Evolutionary conservation across 164 flowering plant species (phyloP), one percentile per base, ranked within the genome.

Genomic region (Aristolochia fimbriata): DNA sequence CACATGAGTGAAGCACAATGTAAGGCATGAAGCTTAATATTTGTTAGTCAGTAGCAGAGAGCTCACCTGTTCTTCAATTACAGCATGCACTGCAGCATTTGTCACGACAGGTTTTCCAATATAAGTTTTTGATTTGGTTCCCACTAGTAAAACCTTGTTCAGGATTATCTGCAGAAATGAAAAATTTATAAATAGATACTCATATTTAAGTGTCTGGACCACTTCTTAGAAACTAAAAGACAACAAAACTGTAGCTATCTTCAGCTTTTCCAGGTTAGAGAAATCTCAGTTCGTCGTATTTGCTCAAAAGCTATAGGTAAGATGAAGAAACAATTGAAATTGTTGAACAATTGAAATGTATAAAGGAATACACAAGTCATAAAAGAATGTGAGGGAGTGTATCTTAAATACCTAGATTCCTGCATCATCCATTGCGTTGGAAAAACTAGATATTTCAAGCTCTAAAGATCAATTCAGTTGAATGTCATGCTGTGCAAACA

Each of bases 51-150:
- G 17, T 49, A 50, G 14, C 22, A 51, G 49, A 49, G 11, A 2
- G 16, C 55, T 31, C 65, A 90, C 97, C 79, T 86, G 88, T 66
- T 90, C 97, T 70, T 93, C 99, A 23, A 93, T 92, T 21, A 90
- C 84, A 9, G 99, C 99, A 81, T 93, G 94, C 15, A 93, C 99
- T 31, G 74, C 85, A 60, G 99, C 96, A 76, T 90, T 85, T 13
- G 81, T 65, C 63, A 93, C 99, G 2, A 93, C 66, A 19, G 97
- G 99, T 64, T 81, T 77, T 22, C 99, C 99, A 60, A 93, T 76
- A 50, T 82, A 93, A 31, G 92, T 75, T 21, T 69, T 76, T 59
- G 86, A 75, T 74, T 78, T 90, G n/a, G 97, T 85, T 49, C 96
- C 94, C 4, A 93, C 89, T 25, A 93, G 86, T 64, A 93, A 70